These are phyloP conservation scores for Dioszegia aurantiaca DNA, from an alignment of 768 basidiomycete genomes.

Conservation along the genomic window DNA sequence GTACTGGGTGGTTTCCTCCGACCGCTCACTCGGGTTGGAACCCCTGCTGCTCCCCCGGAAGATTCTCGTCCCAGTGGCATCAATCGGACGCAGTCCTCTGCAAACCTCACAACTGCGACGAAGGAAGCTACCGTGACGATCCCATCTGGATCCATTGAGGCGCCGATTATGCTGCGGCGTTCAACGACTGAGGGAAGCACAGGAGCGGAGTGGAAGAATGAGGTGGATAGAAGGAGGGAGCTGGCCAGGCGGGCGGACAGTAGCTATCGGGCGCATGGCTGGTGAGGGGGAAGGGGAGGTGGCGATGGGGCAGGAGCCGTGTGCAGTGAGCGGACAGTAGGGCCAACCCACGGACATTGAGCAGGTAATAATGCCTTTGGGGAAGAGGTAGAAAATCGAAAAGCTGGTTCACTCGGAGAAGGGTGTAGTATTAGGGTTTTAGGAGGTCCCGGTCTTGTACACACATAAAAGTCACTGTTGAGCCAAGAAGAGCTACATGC, in stretches of 20 bases:
- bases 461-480: background rate
- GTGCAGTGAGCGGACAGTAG: too few relatives aligned
- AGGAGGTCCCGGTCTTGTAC: background rate
- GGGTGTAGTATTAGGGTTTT: too few relatives aligned
- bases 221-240: constrained; percentile 23
- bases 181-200: constrained; percentile 33
- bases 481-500: background rate
- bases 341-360: too few relatives aligned
- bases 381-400: too few relatives aligned
- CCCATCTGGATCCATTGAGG: constrained; percentile 14
- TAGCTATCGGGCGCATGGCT: constrained; percentile 44
- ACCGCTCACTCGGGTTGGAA: constrained; percentile 37
- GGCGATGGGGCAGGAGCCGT: too few relatives aligned
- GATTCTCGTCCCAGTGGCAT: background rate
- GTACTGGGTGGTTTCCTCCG: constrained; percentile 39
- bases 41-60: background rate
- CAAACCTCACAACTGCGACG: constrained; percentile 12
- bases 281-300: constrained; percentile 21
- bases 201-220: constrained; percentile 19
- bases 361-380: too few relatives aligned
- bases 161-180: constrained; percentile 37
- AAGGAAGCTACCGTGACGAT: background rate
- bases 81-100: constrained; percentile 24
- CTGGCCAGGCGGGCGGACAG: constrained; percentile 34
- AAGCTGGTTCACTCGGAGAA: too few relatives aligned